Evolutionary conservation across 495 filamentous ascomycete species (phyloP), one percentile per base, ranked within the genome.

Genomic region (Hypoxylon intermedium): DNA sequence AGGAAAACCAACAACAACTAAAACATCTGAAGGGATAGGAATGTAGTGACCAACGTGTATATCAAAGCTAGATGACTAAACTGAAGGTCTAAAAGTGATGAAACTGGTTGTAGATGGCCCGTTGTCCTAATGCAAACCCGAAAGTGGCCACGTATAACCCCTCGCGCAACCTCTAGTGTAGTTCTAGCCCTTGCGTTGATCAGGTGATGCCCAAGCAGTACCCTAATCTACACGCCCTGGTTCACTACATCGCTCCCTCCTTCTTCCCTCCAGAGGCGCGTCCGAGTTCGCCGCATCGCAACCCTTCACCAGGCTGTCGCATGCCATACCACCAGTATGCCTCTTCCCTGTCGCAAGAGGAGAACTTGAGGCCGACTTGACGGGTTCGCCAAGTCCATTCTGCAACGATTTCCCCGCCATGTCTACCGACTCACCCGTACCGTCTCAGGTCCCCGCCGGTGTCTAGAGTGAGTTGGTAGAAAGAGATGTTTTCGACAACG

Each of bases 181-280:
- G n/a, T n/a, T n/a, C n/a, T n/a, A n/a, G n/a, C n/a, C n/a, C n/a
- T n/a, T n/a, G n/a, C n/a, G n/a, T n/a, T n/a, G n/a, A n/a, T n/a
- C n/a, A n/a, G n/a, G n/a, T n/a, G n/a, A n/a, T n/a, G n/a, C n/a
- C n/a, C n/a, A n/a, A n/a, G n/a, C n/a, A n/a, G n/a, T n/a, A n/a
- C n/a, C n/a, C n/a, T n/a, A n/a, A n/a, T n/a, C n/a, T n/a, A n/a
- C n/a, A n/a, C n/a, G n/a, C n/a, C n/a, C n/a, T n/a, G n/a, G n/a
- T n/a, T n/a, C n/a, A n/a, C n/a, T n/a, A n/a, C 1, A 69, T 78
- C 31, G 75, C 75, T 1, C 75, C 75, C 67, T 77, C 1, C 37
- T 60, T 20, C 54, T 76, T 11, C 71, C 71, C 12, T 64, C 63
- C 7, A 34, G 70, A 13, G 65, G 71, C 30, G 59, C 60, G 0